phyloP scores from a whole-genome alignment of 1,284 basidiomycete genomes.

The Phaffia rhodozyma region DNA sequence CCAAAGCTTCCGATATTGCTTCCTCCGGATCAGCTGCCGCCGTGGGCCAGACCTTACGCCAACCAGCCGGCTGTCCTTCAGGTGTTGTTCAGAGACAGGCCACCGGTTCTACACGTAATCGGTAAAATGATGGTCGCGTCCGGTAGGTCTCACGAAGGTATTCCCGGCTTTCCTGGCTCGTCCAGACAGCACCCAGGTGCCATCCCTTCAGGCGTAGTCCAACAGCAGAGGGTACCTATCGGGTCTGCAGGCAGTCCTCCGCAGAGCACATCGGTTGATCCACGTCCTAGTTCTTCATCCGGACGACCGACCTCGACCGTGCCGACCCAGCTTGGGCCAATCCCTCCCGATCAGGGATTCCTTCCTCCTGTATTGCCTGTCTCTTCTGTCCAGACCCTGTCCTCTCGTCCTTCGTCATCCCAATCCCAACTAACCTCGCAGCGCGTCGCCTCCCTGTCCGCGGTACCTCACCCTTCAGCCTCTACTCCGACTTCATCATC shows the following conservation, averaged over 20 bases:
- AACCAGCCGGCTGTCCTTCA: constrained; percentile 13
- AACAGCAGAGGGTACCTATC: background rate
- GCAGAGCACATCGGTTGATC: no score
- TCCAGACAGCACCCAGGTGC: background rate
- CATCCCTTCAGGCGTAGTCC: background rate
- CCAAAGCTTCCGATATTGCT: constrained; percentile 3
- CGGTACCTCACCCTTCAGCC: background rate
- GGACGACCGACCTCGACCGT: no score
- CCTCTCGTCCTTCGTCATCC: no score
- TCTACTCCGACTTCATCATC: background rate
- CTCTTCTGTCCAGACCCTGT: no score
- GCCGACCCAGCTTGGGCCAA: no score
- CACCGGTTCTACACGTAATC: background rate
- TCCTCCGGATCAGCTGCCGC: background rate
- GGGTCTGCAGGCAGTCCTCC: no score
- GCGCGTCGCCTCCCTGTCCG: no score
- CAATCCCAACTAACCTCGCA: no score
- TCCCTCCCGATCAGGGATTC: no score
- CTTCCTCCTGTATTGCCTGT: no score
- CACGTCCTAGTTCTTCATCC: no score
- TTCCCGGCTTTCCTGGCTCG: constrained; percentile 5
- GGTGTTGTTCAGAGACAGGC: constrained; percentile 1
- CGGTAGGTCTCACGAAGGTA: background rate
- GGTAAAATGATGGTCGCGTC: background rate
- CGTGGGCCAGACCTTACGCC: background rate